These are phyloP conservation scores for Chlamydomonas urium DNA, from an alignment of 139 green algal genomes.

Conservation along the genomic window DNA sequence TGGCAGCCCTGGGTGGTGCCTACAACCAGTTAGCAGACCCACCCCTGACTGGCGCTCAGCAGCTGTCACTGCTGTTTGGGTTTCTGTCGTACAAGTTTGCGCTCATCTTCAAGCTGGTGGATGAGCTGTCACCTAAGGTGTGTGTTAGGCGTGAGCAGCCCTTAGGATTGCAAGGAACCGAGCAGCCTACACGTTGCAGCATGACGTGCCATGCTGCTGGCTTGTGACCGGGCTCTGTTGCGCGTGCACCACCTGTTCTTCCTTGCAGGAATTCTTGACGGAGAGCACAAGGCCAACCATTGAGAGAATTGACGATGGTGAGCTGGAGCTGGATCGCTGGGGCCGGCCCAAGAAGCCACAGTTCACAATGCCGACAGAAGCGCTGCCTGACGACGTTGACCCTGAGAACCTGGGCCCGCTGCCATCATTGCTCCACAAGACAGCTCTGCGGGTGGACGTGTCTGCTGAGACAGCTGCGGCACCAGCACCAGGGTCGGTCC, in stretches of 20 bases:
- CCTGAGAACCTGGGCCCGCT: too few species aligned
- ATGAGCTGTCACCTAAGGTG: conserved; percentile 14
- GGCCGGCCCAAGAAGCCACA: conserved; percentile 9
- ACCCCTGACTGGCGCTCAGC: not conserved
- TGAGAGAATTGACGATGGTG: conserved; percentile 5
- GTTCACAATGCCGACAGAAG: conserved; percentile 14
- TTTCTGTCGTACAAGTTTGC: conserved; percentile 64
- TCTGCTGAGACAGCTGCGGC: too few species aligned
- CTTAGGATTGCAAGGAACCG: too few species aligned
- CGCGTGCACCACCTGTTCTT: too few species aligned
- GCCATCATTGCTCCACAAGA: too few species aligned
- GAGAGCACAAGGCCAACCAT: not conserved
- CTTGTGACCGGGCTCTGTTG: too few species aligned
- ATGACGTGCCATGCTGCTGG: too few species aligned
- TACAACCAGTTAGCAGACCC: conserved; percentile 16
- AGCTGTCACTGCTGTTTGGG: not conserved
- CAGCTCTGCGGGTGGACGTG: too few species aligned
- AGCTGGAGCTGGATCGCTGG: conserved; percentile 12
- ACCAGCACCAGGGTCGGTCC: too few species aligned
- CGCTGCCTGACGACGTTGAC: conserved; percentile 12
- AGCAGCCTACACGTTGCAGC: too few species aligned
- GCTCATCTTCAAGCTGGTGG: conserved; percentile 55
- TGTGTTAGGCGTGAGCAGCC: too few species aligned
- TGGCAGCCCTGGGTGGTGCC: conserved; percentile 21
- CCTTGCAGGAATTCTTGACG: too few species aligned